A percentile compares a stretch with the other conserved stretches of the same genome.
Evolutionary conservation across 257 asterid genomes (phyloP).

Genomic region (Solanum habrochaites): DNA sequence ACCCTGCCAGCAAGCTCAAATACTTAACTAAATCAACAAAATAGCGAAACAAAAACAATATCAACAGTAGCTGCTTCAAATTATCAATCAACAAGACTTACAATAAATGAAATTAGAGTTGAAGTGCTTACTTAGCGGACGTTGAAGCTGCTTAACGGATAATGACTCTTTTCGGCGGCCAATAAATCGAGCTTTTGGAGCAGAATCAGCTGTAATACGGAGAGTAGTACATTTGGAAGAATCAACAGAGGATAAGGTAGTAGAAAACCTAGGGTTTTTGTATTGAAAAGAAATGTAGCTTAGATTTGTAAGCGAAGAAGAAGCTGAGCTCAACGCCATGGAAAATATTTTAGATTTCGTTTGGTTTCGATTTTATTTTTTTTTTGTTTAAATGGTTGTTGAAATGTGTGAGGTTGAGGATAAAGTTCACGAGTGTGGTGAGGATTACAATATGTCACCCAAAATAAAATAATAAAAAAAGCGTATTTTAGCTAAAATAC

Average conservation of each 20-base stretch:
- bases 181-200: constrained; percentile 65
- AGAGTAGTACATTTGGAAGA: constrained; percentile 21
- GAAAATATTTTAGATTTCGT: background rate
- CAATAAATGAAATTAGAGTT: background rate
- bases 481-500: background rate
- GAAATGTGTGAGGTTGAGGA: background rate
- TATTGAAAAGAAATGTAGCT: constrained; percentile 22
- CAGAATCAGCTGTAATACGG: constrained; percentile 52
- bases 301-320: constrained; percentile 7
- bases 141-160: constrained; percentile 59
- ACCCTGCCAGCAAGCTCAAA: background rate
- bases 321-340: constrained; percentile 39
- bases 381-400: background rate
- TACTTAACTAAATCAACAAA: background rate
- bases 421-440: background rate
- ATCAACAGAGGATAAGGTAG: constrained; percentile 29
- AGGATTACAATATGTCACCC: background rate
- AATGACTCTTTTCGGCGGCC: constrained; percentile 57
- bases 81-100: background rate
- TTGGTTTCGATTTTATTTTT: background rate
- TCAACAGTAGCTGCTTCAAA: background rate
- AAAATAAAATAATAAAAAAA: background rate
- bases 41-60: background rate
- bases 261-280: constrained; percentile 26
- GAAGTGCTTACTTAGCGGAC: constrained; percentile 48